Base-by-base conservation (phyloP, 179 eudicot species). In the Carnegiea gigantea region DNA sequence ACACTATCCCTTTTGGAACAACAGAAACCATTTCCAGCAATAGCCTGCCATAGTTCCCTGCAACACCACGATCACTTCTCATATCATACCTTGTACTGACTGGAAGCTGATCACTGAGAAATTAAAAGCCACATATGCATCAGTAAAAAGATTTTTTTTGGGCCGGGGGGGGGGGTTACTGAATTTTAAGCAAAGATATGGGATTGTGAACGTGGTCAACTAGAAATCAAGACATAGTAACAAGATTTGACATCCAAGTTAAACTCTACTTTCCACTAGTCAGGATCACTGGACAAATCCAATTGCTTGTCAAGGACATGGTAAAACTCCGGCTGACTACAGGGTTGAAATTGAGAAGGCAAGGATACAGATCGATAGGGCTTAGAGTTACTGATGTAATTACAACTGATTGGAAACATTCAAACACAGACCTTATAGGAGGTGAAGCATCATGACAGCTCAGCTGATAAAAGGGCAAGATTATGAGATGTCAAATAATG, bases 371-470 rank as follows among this genome's bases (percentile, higher is more conserved):
- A 89, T 97, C 99, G 76, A 97, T 97, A 76, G 99, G 99, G 83
- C 98, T 97, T 28, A 97, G 87, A 81, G 99, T 95, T 79, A 98
- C 98, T 36, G 99, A 95, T 72, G 99, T 97, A 78, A 97, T 97
- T 14, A 97, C 95, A 86, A 94, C 97, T 7, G 98, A 86, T 85
- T 96, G 99, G 77, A 94, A 96, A 70, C 99, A 92, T 64, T 96
- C 97, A 87, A 96, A 96, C 23, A 96, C 99, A 79, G 99, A 98
- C 92, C 89, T 96, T 86, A 96, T 95, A 81, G 99, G 98, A 80
- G 94, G 95, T 71, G 99, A 96, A 75, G 99, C 99, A 85, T 96
- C 99, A 82, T 96, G 97, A 79, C 98, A 96, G 87, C 95, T 90
- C 72, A 96, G 91, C 99, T 96, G 97, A 3, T 0, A 70, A 33